These are phyloP conservation scores for Ballota nigra DNA, from an alignment of 257 asterid species.

Conservation along the genomic window DNA sequence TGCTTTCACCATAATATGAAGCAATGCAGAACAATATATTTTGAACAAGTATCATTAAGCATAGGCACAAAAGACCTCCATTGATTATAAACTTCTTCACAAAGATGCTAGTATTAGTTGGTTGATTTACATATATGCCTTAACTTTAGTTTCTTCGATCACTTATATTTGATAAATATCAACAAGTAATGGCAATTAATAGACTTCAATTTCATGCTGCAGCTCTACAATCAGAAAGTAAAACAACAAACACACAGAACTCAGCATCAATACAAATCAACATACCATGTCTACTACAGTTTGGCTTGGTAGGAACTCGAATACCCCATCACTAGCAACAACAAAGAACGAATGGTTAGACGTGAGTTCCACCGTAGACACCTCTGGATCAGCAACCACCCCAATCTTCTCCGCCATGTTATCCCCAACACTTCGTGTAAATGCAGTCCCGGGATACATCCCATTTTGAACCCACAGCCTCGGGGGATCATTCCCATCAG, in stretches of 20 bases:
- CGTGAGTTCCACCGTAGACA: slow-evolving; percentile 56
- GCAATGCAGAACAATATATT: neutral
- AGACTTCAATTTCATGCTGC: neutral
- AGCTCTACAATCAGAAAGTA: neutral
- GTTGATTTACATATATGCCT: neutral
- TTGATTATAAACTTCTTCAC: neutral
- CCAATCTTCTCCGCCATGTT: slow-evolving; percentile 84
- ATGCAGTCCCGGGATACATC: slow-evolving; percentile 96
- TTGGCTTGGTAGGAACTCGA: slow-evolving; percentile 85
- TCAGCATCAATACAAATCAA: neutral
- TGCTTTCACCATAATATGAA: neutral
- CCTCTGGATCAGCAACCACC: slow-evolving; percentile 84
- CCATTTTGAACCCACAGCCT: slow-evolving; percentile 92
- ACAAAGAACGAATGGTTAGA: slow-evolving; percentile 69
- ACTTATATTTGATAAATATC: neutral
- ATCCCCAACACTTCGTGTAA: slow-evolving; percentile 91
- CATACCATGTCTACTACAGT: slow-evolving; percentile 86
- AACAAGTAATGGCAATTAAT: slow-evolving; percentile 14
- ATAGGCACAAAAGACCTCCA: neutral
- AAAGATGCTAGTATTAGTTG: neutral
- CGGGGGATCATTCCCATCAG: slow-evolving; percentile 93
- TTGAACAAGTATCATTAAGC: neutral
- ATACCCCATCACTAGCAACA: slow-evolving; percentile 90
- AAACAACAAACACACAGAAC: neutral
- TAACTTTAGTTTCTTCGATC: neutral